A percentile compares a stretch with the other conserved stretches of the same genome.
Evolutionary conservation across 75 land plant genomes (phyloP).

Genomic region (Chamaecyparis obtusa): DNA sequence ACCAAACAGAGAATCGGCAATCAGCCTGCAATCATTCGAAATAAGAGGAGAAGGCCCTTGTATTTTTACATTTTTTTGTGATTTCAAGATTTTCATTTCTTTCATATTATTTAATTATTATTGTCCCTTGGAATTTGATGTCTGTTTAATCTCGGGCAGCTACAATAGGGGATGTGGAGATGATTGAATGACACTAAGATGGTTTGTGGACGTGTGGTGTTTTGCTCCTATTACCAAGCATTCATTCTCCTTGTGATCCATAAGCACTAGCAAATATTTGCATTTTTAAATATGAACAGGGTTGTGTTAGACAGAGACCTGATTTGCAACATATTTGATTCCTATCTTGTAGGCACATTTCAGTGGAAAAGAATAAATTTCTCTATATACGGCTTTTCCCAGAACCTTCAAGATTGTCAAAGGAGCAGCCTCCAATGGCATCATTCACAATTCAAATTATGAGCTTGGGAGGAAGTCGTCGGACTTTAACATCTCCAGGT

Average conservation of each 20-base stretch:
- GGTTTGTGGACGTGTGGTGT: not conserved
- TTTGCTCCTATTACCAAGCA: not conserved
- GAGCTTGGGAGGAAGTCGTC: slow-evolving; percentile 49
- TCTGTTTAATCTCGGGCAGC: not conserved
- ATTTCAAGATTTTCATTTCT: not conserved
- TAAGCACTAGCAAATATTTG: not conserved
- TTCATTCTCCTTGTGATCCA: not conserved
- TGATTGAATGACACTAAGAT: not conserved
- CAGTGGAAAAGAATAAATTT: slow-evolving; percentile 56
- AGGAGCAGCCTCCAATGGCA: slow-evolving; percentile 76
- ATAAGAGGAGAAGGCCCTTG: not conserved
- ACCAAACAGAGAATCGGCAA: not conserved
- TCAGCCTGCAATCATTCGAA: not conserved
- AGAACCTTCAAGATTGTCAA: slow-evolving; percentile 50
- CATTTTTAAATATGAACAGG: not conserved
- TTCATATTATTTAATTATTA: not conserved
- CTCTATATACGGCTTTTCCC: slow-evolving; percentile 60
- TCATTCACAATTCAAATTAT: slow-evolving; percentile 64
- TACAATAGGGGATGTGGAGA: not conserved
- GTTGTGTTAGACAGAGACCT: not conserved
- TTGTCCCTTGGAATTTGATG: not conserved
- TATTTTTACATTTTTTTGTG: not conserved
- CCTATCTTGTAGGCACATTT: slow-evolving; percentile 53
- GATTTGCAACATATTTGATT: not conserved
- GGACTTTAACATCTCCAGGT: slow-evolving; percentile 67